A percentile compares a stretch with the other conserved stretches of the same genome.
phyloP scores from a whole-genome alignment of 768 basidiomycete genomes.

The Lactarius tabidus region DNA sequence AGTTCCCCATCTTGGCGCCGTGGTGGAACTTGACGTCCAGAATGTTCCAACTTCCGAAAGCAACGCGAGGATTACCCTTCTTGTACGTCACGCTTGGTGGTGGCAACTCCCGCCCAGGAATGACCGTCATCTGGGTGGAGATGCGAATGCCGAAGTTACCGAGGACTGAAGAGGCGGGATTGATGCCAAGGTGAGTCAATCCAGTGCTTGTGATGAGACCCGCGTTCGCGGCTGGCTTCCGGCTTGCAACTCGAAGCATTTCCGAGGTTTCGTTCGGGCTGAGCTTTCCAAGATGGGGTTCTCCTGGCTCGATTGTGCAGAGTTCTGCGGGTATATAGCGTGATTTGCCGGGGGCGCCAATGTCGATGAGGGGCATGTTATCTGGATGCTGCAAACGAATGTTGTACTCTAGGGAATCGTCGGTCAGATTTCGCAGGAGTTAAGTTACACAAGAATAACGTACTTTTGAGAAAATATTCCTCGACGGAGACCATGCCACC shows the following conservation, averaged over 20 bases:
- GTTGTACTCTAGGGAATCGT: constrained; percentile 47
- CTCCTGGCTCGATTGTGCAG: constrained; percentile 58
- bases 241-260: constrained; percentile 73
- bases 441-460: constrained; percentile 26
- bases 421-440: constrained; percentile 6
- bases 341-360: constrained; percentile 32
- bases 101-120: constrained; percentile 62
- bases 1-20: constrained; percentile 48
- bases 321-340: constrained; percentile 63
- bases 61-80: constrained; percentile 41
- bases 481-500: constrained; percentile 56
- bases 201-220: constrained; percentile 55
- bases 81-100: constrained; percentile 56
- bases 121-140: constrained; percentile 51
- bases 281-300: constrained; percentile 58
- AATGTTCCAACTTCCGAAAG: constrained; percentile 75
- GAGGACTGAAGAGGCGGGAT: constrained; percentile 35
- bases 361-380: constrained; percentile 38
- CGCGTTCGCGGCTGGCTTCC: constrained; percentile 57
- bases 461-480: constrained; percentile 60
- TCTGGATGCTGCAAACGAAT: constrained; percentile 42
- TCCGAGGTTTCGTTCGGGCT: constrained; percentile 54
- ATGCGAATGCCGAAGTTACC: constrained; percentile 58
- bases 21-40: constrained; percentile 62
- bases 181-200: constrained; percentile 51